Conservation (phyloP, 2,329 filamentous ascomycete genomes). For the Arachnopeziza araneosa region DNA sequence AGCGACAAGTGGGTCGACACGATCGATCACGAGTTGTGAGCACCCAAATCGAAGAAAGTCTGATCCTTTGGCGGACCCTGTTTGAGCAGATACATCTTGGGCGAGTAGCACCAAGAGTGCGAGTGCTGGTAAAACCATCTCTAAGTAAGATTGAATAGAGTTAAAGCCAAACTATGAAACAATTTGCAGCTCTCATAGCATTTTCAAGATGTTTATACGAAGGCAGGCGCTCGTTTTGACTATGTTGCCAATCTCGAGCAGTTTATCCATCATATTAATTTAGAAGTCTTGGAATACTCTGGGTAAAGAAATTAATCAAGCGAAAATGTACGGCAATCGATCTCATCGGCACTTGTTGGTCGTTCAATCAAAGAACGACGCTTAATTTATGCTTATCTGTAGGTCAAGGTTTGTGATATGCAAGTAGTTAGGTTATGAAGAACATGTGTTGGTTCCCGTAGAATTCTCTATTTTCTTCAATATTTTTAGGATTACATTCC, state of each 20-base stretch:
- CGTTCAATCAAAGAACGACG: neutral
- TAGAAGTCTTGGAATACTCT: too few relatives aligned
- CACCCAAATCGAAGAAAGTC: neutral
- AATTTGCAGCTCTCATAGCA: neutral
- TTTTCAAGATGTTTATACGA: neutral
- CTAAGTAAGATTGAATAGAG: neutral
- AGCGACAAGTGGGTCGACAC: neutral
- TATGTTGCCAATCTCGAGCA: neutral
- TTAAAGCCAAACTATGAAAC: neutral
- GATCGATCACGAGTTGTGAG: neutral
- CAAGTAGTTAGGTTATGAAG: neutral
- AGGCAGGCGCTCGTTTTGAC: neutral
- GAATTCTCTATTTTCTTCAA: neutral
- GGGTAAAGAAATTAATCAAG: neutral
- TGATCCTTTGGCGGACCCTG: constrained; percentile 3
- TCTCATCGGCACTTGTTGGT: neutral
- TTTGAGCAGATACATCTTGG: constrained; percentile 11
- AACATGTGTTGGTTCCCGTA: neutral
- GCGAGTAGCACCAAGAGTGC: constrained; percentile 9
- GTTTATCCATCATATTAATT: neutral
- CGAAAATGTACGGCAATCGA: neutral
- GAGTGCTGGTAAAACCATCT: constrained; percentile 7
- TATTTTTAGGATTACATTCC: neutral
- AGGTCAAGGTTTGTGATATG: neutral
- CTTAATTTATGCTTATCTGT: neutral